Conservation (phyloP, 73 alveolate species). For the Symbiodinium pilosum region DNA sequence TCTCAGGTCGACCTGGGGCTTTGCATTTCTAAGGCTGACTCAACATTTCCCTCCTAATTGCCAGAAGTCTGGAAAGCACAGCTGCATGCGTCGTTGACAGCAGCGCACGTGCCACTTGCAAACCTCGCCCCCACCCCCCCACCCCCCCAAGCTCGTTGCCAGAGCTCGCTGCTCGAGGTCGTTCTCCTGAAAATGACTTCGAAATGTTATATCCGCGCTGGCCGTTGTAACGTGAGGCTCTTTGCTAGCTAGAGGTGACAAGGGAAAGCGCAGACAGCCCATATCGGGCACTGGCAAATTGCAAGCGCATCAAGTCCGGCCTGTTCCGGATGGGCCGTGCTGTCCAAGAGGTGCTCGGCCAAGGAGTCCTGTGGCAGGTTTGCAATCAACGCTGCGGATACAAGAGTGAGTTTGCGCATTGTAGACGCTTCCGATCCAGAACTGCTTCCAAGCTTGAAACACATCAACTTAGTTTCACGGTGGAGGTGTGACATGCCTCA, state of each 20-base stretch:
- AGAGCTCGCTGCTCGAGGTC: conserved; percentile 5
- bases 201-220: too few relatives aligned
- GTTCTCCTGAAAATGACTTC: not conserved
- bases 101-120: too few relatives aligned
- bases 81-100: too few relatives aligned
- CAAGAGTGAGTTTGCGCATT: not conserved
- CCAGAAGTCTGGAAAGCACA: too few relatives aligned
- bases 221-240: too few relatives aligned
- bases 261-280: too few relatives aligned
- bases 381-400: not conserved
- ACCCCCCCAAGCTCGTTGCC: too few relatives aligned
- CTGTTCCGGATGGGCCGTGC: not conserved
- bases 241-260: too few relatives aligned
- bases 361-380: not conserved
- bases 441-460: not conserved
- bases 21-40: too few relatives aligned
- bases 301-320: not conserved
- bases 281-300: too few relatives aligned
- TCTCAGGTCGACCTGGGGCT: conserved; percentile 15
- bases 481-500: not conserved
- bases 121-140: too few relatives aligned
- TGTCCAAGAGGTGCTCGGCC: conserved; percentile 31
- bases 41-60: too few relatives aligned
- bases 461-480: not conserved
- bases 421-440: not conserved